Evolutionary conservation across 192 early-diverging fungal genomes (phyloP).

Genomic region (Chytriomyces sp.): DNA sequence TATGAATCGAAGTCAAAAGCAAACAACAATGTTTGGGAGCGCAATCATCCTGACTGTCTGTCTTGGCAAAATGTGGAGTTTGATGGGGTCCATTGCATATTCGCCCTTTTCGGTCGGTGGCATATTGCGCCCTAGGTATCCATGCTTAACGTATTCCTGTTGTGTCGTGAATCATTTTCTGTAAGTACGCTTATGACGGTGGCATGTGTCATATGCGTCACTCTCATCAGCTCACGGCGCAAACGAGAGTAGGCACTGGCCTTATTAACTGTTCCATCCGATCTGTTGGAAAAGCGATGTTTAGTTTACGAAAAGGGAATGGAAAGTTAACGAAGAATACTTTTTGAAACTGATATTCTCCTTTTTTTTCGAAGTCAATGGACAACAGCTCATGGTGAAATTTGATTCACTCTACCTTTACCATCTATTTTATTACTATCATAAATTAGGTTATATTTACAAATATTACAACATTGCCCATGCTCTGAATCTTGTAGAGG

Average conservation of each 20-base stretch:
- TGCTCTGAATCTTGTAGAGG: slow-evolving; percentile 70
- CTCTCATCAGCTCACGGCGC: slow-evolving; percentile 79
- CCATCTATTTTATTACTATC: too few species aligned
- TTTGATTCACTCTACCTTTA: slow-evolving; percentile 64
- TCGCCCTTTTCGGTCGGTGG: slow-evolving; percentile 62
- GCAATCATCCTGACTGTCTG: slow-evolving; percentile 98
- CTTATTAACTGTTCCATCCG: slow-evolving; percentile 64
- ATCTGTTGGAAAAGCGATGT: neutral
- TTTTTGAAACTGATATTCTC: slow-evolving; percentile 49
- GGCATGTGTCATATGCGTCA: slow-evolving; percentile 73
- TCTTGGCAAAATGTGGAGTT: slow-evolving; percentile 97
- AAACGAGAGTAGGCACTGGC: slow-evolving; percentile 86
- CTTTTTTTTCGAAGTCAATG: slow-evolving; percentile 75
- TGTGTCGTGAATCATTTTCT: slow-evolving; percentile 55
- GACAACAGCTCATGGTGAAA: slow-evolving; percentile 72
- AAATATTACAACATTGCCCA: slow-evolving; percentile 72
- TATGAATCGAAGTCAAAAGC: neutral
- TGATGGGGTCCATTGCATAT: slow-evolving; percentile 84
- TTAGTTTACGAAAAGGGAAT: neutral
- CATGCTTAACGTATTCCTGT: slow-evolving; percentile 77
- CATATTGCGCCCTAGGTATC: slow-evolving; percentile 89
- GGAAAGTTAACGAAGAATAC: slow-evolving; percentile 1
- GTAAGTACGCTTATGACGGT: too few species aligned
- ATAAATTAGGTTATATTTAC: too few species aligned
- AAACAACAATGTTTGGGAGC: slow-evolving; percentile 80